Evolutionary conservation across 164 flowering plant species (phyloP), one percentile per base, ranked within the genome.

Genomic region (Tetrastigma voinierianum): DNA sequence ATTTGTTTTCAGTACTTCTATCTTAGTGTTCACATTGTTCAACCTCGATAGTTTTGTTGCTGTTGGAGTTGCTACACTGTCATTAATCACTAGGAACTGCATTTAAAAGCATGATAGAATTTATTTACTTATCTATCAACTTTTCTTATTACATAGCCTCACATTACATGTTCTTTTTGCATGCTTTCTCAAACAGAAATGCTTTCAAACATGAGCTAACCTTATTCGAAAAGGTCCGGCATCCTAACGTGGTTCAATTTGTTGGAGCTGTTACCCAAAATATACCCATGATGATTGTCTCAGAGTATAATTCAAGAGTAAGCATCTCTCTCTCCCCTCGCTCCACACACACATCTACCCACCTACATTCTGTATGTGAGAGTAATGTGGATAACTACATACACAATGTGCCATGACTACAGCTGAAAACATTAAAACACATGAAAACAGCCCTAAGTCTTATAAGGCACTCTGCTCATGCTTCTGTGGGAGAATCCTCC

Each of bases 241-340:
- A 95, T 82, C 99, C 99, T 40, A 90, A 96, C 72, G 88, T 90
- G 17, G 86, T 96, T 69, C 99, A 96, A 72, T 96, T 96, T 86
- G 96, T 96, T 73, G 99, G 99, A 74, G 99, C 97, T 76, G 98
- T 93, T 69, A 96, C 99, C 63, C 99, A 96, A 80, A 93, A 93
- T 74, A 69, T 86, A 24, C 98, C 99, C 44, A 88, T 96, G 98
- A 96, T 93, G 99, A 92, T 95, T 71, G 97, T 92, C 67, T 77
- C 78, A 24, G 99, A 95, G 79, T 88, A 87, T 72, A 92, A 89
- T 77, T 76, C 90, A 67, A 88, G 84, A 76, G 99, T 93, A 87
- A 83, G 78, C 47, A 11, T 21, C 51, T 59, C 46, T 69, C 55
- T 47, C 32, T 58, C 57, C 43, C 25, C 25, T 40, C 32, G 44